These are phyloP conservation scores for Aeschynomene evenia DNA, from an alignment of 306 rosid species.

Conservation along the genomic window DNA sequence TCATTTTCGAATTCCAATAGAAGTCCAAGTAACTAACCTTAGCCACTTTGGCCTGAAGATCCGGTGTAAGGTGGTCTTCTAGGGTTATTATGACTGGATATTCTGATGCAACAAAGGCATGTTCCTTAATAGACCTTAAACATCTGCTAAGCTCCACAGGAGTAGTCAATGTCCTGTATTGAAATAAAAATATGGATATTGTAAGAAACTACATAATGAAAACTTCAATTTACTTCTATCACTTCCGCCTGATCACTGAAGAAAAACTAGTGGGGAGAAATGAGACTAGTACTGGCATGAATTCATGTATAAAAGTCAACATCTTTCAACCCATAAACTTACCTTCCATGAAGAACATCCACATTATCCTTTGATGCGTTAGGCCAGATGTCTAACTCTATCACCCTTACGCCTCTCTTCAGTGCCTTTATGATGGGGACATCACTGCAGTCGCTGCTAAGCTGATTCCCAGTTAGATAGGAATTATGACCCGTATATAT, in stretches of 20 bases:
- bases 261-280: neutral
- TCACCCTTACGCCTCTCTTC: slow-evolving; percentile 86
- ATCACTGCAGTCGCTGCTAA: slow-evolving; percentile 95
- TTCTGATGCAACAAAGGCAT: slow-evolving; percentile 79
- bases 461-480: slow-evolving; percentile 93
- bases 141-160: slow-evolving; percentile 91
- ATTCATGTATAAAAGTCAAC: neutral
- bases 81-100: slow-evolving; percentile 92
- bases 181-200: slow-evolving; percentile 18
- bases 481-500: slow-evolving; percentile 96
- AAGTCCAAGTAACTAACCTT: slow-evolving; percentile 47
- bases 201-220: neutral
- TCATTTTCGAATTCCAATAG: slow-evolving; percentile 13
- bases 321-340: neutral
- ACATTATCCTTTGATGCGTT: slow-evolving; percentile 70
- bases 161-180: slow-evolving; percentile 79
- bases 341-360: slow-evolving; percentile 98
- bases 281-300: neutral
- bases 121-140: slow-evolving; percentile 75
- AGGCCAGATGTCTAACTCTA: slow-evolving; percentile 98
- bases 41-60: slow-evolving; percentile 96
- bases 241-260: neutral
- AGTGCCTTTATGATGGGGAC: slow-evolving; percentile 73
- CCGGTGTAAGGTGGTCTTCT: slow-evolving; percentile 91
- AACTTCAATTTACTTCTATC: neutral